These are phyloP conservation scores for Exsudoporus floridanus DNA, from an alignment of 1,284 basidiomycete genomes.

Conservation along the genomic window DNA sequence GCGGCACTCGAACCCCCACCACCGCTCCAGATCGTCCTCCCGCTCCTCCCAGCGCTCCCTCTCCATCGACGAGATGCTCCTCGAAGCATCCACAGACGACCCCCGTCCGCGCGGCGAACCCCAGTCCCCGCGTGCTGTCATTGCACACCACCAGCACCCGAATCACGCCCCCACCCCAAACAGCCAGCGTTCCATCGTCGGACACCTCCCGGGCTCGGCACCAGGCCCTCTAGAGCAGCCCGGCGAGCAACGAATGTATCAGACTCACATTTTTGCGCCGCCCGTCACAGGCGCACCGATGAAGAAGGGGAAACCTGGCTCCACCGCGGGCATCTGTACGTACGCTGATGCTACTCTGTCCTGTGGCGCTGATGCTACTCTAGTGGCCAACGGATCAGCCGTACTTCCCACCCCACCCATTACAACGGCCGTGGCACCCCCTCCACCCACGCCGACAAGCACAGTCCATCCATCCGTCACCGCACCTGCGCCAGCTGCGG, in stretches of 20 bases:
- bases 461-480: constrained; percentile 13
- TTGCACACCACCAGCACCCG: constrained; percentile 35
- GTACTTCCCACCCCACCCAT: constrained; percentile 21
- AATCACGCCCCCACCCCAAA: constrained; percentile 17
- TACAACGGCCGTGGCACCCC: constrained; percentile 9
- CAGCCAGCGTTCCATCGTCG: constrained; percentile 23
- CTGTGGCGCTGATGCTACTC: constrained; percentile 17
- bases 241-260: constrained; percentile 48
- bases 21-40: constrained; percentile 33
- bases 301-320: constrained; percentile 53
- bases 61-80: constrained; percentile 61
- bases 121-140: constrained; percentile 33
- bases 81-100: constrained; percentile 50
- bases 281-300: constrained; percentile 66
- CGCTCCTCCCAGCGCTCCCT: constrained; percentile 38
- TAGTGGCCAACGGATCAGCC: constrained; percentile 28
- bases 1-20: constrained; percentile 17
- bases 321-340: constrained; percentile 27
- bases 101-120: constrained; percentile 31
- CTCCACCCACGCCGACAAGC: constrained; percentile 19
- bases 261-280: constrained; percentile 68
- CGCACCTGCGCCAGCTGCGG: neutral
- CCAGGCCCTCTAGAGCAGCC: constrained; percentile 38
- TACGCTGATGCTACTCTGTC: neutral
- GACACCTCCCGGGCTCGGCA: constrained; percentile 13